Base-by-base conservation (phyloP, 306 rosid genomes). In the Cucurbita moschata region DNA sequence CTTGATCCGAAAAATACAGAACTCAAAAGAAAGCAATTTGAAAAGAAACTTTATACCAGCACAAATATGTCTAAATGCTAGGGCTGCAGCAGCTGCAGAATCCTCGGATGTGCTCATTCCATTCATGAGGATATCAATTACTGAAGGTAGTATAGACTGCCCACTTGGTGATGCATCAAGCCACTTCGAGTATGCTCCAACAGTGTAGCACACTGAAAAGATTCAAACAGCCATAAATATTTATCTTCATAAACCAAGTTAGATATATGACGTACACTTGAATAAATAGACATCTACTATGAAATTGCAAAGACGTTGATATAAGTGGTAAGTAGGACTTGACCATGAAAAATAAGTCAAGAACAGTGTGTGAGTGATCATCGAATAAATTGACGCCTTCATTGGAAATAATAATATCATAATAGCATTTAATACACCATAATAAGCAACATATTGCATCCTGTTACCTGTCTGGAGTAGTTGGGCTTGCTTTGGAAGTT, bases 141-240 rank as follows among this genome's bases (percentile, higher is more conserved):
- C 91, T 67, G 96, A 83, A 78, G 99, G 97, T 75, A 95, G 85
- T 74, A 88, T 82, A 43, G 97, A 81, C 55, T 73, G 74, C 78
- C 91, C 99, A 79, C 87, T 81, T 54, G 99, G 85, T 39, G 96
- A 90, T 72, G 96, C 86, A 85, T 95, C 96, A 73, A 95, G 88
- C 99, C 99, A 95, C 80, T 82, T 95, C 72, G 99, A 95, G 85
- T 95, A 95, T 54, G 96, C 96, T 81, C 99, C 99, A 71, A 92
- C 85, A 40, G 96, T 89, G 68, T 83, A 76, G 84, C 99, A 95
- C 79, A 91, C 99, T 95, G 88, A 82, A 87, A 86, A 75, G 58
- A 56, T 81, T 77, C 12, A 50, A 26, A 35, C 56, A 64, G 46
- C 52, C 75, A 79, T 66, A 74, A 53, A 68, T 58, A 67, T 58